A percentile compares a stretch with the other conserved stretches of the same genome.
phyloP scores from a whole-genome alignment of 805 yeast genomes.

The Vanderwaltozyma yarrowii region DNA sequence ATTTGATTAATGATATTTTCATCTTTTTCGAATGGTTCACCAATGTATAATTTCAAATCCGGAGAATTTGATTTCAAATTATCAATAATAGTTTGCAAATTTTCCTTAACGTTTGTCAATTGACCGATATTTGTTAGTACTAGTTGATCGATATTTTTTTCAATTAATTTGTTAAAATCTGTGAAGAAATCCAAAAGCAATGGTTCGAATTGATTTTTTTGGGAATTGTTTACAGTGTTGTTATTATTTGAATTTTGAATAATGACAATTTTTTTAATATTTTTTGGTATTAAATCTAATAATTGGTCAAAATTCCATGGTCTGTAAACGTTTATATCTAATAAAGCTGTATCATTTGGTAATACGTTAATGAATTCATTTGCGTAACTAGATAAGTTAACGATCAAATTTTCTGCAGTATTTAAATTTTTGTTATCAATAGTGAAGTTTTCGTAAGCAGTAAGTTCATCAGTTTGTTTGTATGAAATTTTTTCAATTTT shows the following conservation, averaged over 20 bases:
- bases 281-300: conserved; percentile 40
- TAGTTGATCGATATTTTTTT: conserved; percentile 39
- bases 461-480: too few relatives aligned
- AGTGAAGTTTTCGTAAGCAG: conserved; percentile 28
- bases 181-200: conserved; percentile 67
- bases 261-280: conserved; percentile 47
- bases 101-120: conserved; percentile 21
- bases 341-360: conserved; percentile 27
- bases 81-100: conserved; percentile 36
- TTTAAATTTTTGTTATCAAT: conserved; percentile 21
- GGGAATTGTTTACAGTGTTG: too few relatives aligned
- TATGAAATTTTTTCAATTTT: too few relatives aligned
- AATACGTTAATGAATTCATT: conserved; percentile 34
- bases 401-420: conserved; percentile 41
- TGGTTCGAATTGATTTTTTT: too few relatives aligned
- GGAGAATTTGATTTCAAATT: conserved; percentile 48
- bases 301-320: conserved; percentile 58
- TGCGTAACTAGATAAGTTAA: conserved; percentile 53
- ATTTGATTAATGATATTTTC: conserved; percentile 1
- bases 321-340: conserved; percentile 55
- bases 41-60: conserved; percentile 52
- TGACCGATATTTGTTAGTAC: conserved; percentile 42
- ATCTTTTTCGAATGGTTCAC: conserved; percentile 23
- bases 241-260: conserved; percentile 46
- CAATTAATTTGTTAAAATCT: conserved; percentile 37